phyloP scores from a whole-genome alignment of 164 flowering plant species.

The Magnolia sinica region DNA sequence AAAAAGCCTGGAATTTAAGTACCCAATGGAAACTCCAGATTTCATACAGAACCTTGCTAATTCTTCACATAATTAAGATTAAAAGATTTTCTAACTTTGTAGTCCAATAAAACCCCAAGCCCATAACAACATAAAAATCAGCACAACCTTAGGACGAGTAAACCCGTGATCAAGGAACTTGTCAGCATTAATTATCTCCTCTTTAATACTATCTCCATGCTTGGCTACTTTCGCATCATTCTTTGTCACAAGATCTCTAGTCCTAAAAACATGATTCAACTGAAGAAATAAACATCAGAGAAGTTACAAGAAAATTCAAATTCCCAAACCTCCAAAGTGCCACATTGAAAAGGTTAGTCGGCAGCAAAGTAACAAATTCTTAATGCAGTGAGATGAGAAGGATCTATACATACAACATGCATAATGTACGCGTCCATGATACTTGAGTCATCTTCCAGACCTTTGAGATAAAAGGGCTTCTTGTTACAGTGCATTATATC shows the following conservation, averaged over 20 bases:
- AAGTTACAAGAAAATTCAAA: not conserved
- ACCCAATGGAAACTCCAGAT: no score
- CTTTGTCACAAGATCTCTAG: slow-evolving; percentile 66
- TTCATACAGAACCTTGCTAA: no score
- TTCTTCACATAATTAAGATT: no score
- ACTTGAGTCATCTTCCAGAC: slow-evolving; percentile 68
- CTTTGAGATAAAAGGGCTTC: slow-evolving; percentile 84
- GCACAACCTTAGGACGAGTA: slow-evolving; percentile 87
- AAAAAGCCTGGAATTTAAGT: no score
- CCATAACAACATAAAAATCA: not conserved
- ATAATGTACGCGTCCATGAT: slow-evolving; percentile 83
- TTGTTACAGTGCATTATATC: slow-evolving; percentile 83
- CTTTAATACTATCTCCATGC: slow-evolving; percentile 33
- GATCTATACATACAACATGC: slow-evolving; percentile 60
- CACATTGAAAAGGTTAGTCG: not conserved
- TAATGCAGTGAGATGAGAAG: not conserved
- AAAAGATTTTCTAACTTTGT: not conserved
- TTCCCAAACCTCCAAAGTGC: not conserved
- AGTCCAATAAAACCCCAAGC: not conserved
- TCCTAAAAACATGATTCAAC: slow-evolving; percentile 81
- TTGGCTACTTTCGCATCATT: slow-evolving; percentile 68
- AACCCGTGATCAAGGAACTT: slow-evolving; percentile 78
- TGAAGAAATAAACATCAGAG: slow-evolving; percentile 28
- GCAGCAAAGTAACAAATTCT: not conserved
- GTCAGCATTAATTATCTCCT: slow-evolving; percentile 34